phyloP scores from a whole-genome alignment of 225 moss, liverwort and hornwort genomes.

The Bryoerythrophyllum caledonicum region DNA sequence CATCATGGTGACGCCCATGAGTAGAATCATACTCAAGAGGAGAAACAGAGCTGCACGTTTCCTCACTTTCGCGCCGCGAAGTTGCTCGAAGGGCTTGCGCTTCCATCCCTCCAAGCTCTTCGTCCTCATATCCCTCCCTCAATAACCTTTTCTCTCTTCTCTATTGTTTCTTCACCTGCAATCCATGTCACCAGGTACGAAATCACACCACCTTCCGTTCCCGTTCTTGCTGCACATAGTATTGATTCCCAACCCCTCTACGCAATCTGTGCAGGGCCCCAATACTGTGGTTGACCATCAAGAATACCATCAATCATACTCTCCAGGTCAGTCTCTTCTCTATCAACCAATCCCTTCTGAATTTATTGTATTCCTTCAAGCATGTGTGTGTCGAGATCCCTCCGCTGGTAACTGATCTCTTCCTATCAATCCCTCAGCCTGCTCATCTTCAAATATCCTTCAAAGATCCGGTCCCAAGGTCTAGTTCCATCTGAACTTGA shows the following conservation, averaged over 20 bases:
- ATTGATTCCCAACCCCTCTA: neutral
- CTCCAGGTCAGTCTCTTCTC: neutral
- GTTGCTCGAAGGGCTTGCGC: constrained; percentile 12
- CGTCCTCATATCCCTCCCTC: constrained; percentile 24
- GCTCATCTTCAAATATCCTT: neutral
- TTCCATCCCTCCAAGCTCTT: constrained; percentile 39
- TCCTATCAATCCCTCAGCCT: neutral
- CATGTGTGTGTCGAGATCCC: neutral
- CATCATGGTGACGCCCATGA: constrained; percentile 22
- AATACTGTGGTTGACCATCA: too few species aligned
- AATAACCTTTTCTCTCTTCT: neutral
- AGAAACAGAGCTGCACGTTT: neutral
- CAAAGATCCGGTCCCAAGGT: neutral
- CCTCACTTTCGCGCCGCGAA: constrained; percentile 6
- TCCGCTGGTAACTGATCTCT: neutral
- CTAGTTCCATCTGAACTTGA: neutral
- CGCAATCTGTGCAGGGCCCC: neutral
- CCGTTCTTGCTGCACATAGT: neutral
- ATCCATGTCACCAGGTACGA: neutral
- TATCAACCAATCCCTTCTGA: neutral
- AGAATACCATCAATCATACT: neutral
- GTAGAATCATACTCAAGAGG: constrained; percentile 16
- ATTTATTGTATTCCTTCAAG: too few species aligned
- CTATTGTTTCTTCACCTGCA: neutral
- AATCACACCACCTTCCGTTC: neutral